These are phyloP conservation scores for Cladosporium sp. DNA, from an alignment of 2,329 filamentous ascomycete genomes.

Conservation along the genomic window DNA sequence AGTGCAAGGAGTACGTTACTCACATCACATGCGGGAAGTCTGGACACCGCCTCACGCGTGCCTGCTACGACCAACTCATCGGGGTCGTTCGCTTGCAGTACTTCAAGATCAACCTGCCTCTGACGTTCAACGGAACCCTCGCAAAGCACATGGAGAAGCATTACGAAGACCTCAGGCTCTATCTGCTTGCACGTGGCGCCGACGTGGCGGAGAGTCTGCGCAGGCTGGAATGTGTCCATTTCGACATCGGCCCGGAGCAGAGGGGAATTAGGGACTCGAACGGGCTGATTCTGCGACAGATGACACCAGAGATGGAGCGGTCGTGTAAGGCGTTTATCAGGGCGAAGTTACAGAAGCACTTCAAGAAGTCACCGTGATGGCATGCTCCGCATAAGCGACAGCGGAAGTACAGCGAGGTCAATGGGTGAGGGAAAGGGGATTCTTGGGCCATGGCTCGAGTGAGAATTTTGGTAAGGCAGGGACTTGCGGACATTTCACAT, in stretches of 20 bases:
- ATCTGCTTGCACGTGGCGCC: neutral
- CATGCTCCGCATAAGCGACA: no score
- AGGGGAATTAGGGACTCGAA: neutral
- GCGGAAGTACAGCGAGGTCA: neutral
- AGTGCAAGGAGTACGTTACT: neutral
- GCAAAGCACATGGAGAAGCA: neutral
- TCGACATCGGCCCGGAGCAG: neutral
- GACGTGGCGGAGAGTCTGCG: neutral
- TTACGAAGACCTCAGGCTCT: neutral
- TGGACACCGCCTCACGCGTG: neutral
- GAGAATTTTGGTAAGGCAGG: no score
- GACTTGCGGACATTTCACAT: no score
- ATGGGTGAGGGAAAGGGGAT: neutral
- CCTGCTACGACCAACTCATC: neutral
- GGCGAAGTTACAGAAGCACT: neutral
- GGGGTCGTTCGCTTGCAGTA: neutral
- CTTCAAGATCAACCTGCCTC: neutral
- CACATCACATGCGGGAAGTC: neutral
- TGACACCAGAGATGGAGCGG: neutral
- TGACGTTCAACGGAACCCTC: neutral
- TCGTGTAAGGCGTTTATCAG: neutral
- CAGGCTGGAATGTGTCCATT: neutral
- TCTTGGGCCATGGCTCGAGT: neutral
- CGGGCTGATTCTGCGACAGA: neutral
- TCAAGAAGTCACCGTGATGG: neutral